Evolutionary conservation across 192 early-diverging fungal genomes (phyloP), one percentile per base, ranked within the genome.

Genomic region (Backusella circina): DNA sequence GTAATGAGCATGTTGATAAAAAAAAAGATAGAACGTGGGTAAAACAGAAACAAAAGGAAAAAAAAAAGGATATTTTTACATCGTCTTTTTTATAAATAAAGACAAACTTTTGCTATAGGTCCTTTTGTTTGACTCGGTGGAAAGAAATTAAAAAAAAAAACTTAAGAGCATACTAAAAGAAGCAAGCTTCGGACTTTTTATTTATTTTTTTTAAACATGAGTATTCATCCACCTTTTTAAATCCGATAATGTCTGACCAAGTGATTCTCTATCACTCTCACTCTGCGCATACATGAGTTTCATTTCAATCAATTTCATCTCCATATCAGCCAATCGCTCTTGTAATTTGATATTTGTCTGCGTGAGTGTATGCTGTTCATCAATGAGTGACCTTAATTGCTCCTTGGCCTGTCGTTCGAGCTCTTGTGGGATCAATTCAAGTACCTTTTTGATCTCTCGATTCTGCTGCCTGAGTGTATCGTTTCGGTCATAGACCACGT

Each of bases 211-310:
- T 57, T 61, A 30, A 61, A 67, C 28, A 15, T 31, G 15, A 9
- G 44, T 73, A 38, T 64, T 88, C 50, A 91, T 75, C 26, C 89
- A 90, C 73, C 85, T 90, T 33, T 86, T 80, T 77, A 95, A 78
- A 35, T 91, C 91, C 21, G 86, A 88, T 72, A 92, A 84, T 77
- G 92, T 92, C 66, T 89, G 84, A 18, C 85, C 76, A 75, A 95
- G 78, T 1, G 77, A 69, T 35, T 91, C 91, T 35, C 91, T 76
- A 67, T 97, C 92, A 77, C 90, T 91, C 76, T 96, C 96, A 75
- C 87, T 90, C 78, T 96, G 91, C 4, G 95, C 95, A 76, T 92
- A 95, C 69, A 88, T 80, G 78, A 91, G 79, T 80, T 96, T 95
- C 65, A 91, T 90, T 71, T 89, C 88, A 38, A 91, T 85, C 65